A percentile compares a stretch with the other conserved stretches of the same genome.
These are phyloP conservation scores for Diaporthe vexans DNA, from an alignment of 2,329 filamentous ascomycete species.

Conservation along the genomic window DNA sequence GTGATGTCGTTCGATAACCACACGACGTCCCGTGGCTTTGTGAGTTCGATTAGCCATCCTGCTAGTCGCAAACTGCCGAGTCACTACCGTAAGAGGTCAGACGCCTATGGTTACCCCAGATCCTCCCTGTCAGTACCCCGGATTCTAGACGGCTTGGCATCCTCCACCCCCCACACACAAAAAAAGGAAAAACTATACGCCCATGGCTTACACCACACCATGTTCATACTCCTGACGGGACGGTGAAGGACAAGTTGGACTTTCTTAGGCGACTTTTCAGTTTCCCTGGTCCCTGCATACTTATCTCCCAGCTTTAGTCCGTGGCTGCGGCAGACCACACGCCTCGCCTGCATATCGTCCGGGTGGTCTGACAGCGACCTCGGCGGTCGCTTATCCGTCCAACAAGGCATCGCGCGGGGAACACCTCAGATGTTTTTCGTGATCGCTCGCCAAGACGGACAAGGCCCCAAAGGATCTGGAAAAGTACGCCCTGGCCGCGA, in stretches of 20 bases:
- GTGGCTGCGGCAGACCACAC: background rate
- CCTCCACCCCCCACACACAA: background rate
- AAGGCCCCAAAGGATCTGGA: constrained; percentile 6
- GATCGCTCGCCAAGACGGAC: constrained; percentile 8
- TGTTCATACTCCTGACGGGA: constrained; percentile 5
- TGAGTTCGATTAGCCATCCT: too few species aligned
- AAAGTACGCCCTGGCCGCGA: constrained; percentile 15
- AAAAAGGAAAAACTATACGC: background rate
- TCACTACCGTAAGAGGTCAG: background rate
- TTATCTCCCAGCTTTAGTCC: background rate
- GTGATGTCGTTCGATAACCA: too few species aligned
- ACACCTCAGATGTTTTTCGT: constrained; percentile 17
- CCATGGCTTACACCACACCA: constrained; percentile 8
- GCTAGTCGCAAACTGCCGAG: background rate
- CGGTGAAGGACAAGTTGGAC: background rate
- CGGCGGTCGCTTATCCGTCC: background rate
- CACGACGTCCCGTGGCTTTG: too few species aligned
- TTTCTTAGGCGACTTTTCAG: background rate
- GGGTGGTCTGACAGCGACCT: constrained; percentile 5
- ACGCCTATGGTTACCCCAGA: background rate
- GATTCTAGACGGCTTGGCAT: constrained; percentile 20
- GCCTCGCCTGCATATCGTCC: constrained; percentile 18
- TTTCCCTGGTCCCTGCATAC: background rate
- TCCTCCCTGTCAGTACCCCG: constrained; percentile 17
- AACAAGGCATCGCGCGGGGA: constrained; percentile 19